Evolutionary conservation across 768 basidiomycete genomes (phyloP), one percentile per base, ranked within the genome.

Genomic region (Trametes maxima): DNA sequence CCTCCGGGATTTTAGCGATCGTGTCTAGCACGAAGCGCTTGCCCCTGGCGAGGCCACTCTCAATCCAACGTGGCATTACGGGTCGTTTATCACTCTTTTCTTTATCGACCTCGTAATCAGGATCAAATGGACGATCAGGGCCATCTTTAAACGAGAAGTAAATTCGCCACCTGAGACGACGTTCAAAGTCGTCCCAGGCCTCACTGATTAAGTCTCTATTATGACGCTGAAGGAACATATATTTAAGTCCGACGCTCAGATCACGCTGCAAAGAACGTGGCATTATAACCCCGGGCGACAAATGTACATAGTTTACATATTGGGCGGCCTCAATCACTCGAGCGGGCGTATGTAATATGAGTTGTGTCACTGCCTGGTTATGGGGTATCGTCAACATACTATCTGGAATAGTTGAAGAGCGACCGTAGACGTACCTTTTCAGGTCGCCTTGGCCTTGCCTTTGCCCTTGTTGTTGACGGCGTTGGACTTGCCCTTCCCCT

Each of bases 91-190:
- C 45, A 57, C n/a, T 45, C 2, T 28, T 55, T 43, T 11, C 12
- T 19, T 43, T 11, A 6, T 42, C 28, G 7, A 57, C 44, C 21
- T 57, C 40, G 24, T 57, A 57, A 14, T 57, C 55, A 39, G 55
- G 55, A 47, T 57, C 55, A 47, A 33, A 57, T 1, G 28, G 40
- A 7, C 19, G n/a, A 37, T 57, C 21, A 10, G 21, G 43, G 17
- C 55, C 55, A 13, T 57, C 19, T 19, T 57, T 28, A 21, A 57
- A 43, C 5, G 45, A n/a, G 21, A 57, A 57, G 21, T 36, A 43
- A 14, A 57, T 33, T 19, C 25, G n/a, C 44, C 45, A 57, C 19
- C 17, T 19, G 10, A 57, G 45, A 6, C 55, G 55, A 12, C 16
- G 8, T 22, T 46, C 17, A 37, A 57, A 57, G 12, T 57, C 55